Evolutionary conservation across 495 filamentous ascomycete species (phyloP), one percentile per base, ranked within the genome.

Genomic region (Tuber aestivum): DNA sequence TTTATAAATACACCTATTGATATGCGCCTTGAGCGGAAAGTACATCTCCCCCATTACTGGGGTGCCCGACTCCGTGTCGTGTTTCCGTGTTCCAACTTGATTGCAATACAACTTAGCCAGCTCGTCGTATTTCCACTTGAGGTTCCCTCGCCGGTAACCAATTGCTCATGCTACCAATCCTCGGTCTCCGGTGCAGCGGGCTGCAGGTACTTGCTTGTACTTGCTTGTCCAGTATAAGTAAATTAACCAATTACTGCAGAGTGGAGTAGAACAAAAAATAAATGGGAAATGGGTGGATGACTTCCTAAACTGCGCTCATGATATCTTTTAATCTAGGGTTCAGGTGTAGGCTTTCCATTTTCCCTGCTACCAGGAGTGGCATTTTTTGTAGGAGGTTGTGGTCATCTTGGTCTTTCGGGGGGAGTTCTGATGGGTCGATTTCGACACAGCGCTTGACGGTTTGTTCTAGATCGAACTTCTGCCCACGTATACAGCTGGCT

Each of bases 311-410:
- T 18, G 86, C 83, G n/a, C 86, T 81, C 87, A 94, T 90, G 73
- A 93, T 90, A 40, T 86, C 83, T 45, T 89, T 88, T 45, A 97
- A 79, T 12, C 92, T 94, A 20, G 78, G 84, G 8, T 88, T 87
- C 18, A 91, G 87, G 77, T 94, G 86, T 18, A 92, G 84, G 0
- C 86, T 81, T n/a, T 88, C 85, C 91, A 97, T 94, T 38, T 87
- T 84, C 16, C 81, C 74, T 0, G 38, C 41, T 9, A 76, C 80
- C 20, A 44, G 42, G 16, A 3, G 16, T 20, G 42, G 42, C 1
- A 18, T 44, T 20, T 44, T 44, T 18, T 44, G 42, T 44, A 44
- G 42, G 42, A 44, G 42, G 16, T 20, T 44, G 42, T 20, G 42
- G 42, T 44, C 14, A 0, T 14, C 42, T 44, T 44, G 68, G 38